Conservation (phyloP, 2,329 filamentous ascomycete species). For the Boeremia lycopersici region DNA sequence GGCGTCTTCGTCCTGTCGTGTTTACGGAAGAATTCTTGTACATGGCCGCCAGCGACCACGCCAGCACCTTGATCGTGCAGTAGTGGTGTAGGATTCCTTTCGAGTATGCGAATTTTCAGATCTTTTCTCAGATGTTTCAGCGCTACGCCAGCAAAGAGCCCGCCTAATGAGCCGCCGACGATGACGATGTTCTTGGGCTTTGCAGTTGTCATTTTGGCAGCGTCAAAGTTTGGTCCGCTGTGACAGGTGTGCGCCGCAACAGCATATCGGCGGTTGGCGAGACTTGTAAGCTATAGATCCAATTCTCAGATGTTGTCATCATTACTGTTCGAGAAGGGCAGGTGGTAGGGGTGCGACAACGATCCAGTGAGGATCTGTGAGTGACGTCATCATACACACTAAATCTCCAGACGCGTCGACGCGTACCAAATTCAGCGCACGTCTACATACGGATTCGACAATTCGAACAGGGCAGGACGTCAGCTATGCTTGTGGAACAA, state of each 20-base stretch:
- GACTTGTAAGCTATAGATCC: neutral
- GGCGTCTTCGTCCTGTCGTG: conserved; percentile 27
- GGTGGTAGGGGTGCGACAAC: neutral
- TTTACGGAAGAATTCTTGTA: conserved; percentile 29
- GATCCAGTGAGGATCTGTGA: too few relatives aligned
- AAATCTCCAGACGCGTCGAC: neutral
- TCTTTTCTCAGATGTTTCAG: conserved; percentile 30
- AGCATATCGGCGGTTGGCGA: neutral
- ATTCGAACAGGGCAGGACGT: too few relatives aligned
- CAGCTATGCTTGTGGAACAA: conserved; percentile 12
- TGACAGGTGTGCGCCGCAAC: neutral
- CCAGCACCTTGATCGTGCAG: conserved; percentile 39
- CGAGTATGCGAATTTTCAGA: conserved; percentile 32
- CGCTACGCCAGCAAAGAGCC: conserved; percentile 29
- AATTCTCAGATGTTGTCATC: neutral
- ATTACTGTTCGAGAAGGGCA: conserved; percentile 5
- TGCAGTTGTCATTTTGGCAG: conserved; percentile 16
- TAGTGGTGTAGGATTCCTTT: conserved; percentile 32
- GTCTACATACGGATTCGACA: neutral
- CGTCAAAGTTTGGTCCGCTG: neutral
- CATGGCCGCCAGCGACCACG: conserved; percentile 29
- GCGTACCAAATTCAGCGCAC: neutral
- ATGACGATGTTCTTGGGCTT: conserved; percentile 31
- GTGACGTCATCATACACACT: conserved; percentile 1
- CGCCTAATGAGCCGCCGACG: conserved; percentile 31